Evolutionary conservation across 129 eudicot species (phyloP), one percentile per base, ranked within the genome.

Genomic region (Dittrichia graveolens): DNA sequence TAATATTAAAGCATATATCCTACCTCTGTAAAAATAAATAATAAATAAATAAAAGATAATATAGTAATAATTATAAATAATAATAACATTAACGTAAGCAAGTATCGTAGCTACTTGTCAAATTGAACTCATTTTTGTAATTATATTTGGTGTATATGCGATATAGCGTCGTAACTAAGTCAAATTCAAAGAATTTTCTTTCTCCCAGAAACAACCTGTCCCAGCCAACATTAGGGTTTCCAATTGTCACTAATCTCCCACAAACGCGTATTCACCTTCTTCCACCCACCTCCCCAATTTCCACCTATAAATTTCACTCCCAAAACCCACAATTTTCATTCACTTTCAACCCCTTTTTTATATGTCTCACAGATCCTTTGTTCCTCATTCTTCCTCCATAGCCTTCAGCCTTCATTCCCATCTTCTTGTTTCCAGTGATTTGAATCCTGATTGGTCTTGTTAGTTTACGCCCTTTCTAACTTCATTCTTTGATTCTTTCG

Each of bases 351-450:
- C 19, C 11, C 47, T 41, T 5, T 44, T 42, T 62, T 74, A 34
- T 73, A 80, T 85, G 82, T 85, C 90, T 82, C 90, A 79, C 48
- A 82, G 84, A 61, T 56, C 84, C 5, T 19, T 62, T 14, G 72
- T 78, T 18, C 89, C 86, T 43, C 86, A 85, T 74, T 81, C 38
- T 18, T 71, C 83, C 19, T 82, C 84, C 44, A 78, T 71, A 24
- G 84, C 84, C 7, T 79, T 81, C 31, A 24, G 31, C 31, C 31
- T 24, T 24, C 31, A 24, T 53, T 48, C 62, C 19, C 83, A 81
- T 60, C 76, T 81, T 67, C 79, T 74, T 34, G 78, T 85, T 43
- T 81, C 84, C 43, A 70, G 75, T 50, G 75, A 67, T 16, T 39
- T 85, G 34, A 50, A 44, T 75, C 76, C 84, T 8, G 75, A 70